Percentiles rank a stretch among this genome's conserved stretches.
Conservation (phyloP, 2,329 filamentous ascomycete genomes). For the Conoideocrella luteorostrata region DNA sequence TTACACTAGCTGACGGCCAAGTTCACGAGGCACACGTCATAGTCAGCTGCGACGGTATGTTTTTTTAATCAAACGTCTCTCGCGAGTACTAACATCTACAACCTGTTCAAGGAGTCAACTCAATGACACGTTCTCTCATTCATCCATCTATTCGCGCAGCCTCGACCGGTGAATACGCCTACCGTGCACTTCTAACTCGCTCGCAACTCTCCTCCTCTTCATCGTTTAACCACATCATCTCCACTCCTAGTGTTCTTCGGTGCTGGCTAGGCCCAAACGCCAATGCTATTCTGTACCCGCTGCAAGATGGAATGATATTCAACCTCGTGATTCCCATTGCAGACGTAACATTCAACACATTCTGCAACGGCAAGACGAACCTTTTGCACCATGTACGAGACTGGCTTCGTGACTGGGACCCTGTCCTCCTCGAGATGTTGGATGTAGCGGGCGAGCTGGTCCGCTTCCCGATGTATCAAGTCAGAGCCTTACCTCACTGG, state of each 20-base stretch:
- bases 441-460: conserved; percentile 4
- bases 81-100: background rate
- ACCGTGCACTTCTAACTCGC: conserved; percentile 8
- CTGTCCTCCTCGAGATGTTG: conserved; percentile 8
- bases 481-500: conserved; percentile 9
- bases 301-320: conserved; percentile 4
- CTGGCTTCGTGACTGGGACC: conserved; percentile 8
- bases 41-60: conserved; percentile 12
- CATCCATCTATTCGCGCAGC: conserved; percentile 7
- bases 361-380: background rate
- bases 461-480: conserved; percentile 9
- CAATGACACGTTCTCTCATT: conserved; percentile 7
- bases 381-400: background rate
- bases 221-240: background rate
- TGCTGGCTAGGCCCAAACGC: conserved; percentile 8
- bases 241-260: background rate
- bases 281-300: conserved; percentile 10
- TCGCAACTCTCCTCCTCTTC: conserved; percentile 5
- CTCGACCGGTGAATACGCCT: conserved; percentile 9
- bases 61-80: background rate
- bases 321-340: conserved; percentile 9
- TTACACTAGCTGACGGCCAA: conserved; percentile 7
- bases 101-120: conserved; percentile 7
- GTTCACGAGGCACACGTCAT: conserved; percentile 10
- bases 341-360: conserved; percentile 6